phyloP scores from a whole-genome alignment of 1,284 basidiomycete species.

The Cutaneotrichosporon sp. region DNA sequence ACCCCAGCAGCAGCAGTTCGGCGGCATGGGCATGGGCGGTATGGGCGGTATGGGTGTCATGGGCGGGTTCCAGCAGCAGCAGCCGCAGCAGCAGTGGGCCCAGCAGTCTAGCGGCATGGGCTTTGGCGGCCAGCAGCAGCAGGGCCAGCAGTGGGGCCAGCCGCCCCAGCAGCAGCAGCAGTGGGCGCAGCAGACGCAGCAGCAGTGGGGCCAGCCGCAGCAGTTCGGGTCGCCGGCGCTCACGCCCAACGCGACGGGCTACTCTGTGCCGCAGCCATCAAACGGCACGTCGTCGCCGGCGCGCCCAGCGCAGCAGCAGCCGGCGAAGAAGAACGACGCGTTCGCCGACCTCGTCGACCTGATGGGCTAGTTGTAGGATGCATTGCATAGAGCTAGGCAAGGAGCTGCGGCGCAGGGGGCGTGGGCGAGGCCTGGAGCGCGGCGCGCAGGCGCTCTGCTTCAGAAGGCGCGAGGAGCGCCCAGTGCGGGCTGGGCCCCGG shows the following conservation, averaged over 20 bases:
- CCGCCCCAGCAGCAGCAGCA: slow-evolving; percentile 21
- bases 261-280: slow-evolving; percentile 8
- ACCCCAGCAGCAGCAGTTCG: slow-evolving; percentile 18
- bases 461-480: slow-evolving; percentile 47
- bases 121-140: neutral
- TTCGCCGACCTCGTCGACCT: slow-evolving; percentile 54
- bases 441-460: neutral
- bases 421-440: neutral
- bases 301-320: slow-evolving; percentile 20
- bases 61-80: slow-evolving; percentile 7
- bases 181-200: slow-evolving; percentile 20
- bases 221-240: slow-evolving; percentile 24
- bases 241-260: slow-evolving; percentile 15
- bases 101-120: slow-evolving; percentile 8
- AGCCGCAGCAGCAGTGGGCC: slow-evolving; percentile 8
- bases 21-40: slow-evolving; percentile 14
- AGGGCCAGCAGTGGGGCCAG: slow-evolving; percentile 13
- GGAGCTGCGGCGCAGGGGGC: neutral
- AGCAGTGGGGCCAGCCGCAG: slow-evolving; percentile 16
- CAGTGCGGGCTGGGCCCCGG: slow-evolving; percentile 73
- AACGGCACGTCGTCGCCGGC: slow-evolving; percentile 10
- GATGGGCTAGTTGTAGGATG: slow-evolving; percentile 33
- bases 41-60: slow-evolving; percentile 5
- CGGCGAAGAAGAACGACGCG: slow-evolving; percentile 48
- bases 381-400: neutral